Percentiles rank a stretch among this genome's conserved stretches.
Conservation (phyloP, 768 basidiomycete species). For the Pleurotus giganteus region DNA sequence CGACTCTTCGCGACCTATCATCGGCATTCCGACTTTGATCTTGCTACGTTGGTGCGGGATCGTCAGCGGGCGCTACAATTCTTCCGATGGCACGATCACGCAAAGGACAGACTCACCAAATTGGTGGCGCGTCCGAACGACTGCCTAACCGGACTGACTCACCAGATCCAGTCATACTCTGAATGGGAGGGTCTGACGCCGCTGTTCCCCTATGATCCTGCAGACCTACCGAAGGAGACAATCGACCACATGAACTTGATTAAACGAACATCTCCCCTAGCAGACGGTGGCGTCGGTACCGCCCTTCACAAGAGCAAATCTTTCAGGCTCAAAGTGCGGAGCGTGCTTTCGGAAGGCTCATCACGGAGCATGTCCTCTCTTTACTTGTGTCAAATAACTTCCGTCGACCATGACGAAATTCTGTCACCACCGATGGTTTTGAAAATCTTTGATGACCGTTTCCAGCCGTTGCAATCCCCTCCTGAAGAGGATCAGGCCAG, state of each 20-base stretch:
- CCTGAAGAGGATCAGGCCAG: constrained; percentile 10
- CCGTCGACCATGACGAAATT: constrained; percentile 17
- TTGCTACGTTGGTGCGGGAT: not conserved
- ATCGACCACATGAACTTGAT: not conserved
- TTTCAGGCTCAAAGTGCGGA: not conserved
- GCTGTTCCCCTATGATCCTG: not conserved
- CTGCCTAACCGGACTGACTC: not conserved
- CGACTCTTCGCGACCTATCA: not conserved
- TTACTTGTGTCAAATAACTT: constrained; percentile 14
- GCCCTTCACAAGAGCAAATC: not conserved
- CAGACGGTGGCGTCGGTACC: not conserved
- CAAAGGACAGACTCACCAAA: not conserved
- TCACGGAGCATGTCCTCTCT: not conserved
- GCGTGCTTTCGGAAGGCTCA: not conserved
- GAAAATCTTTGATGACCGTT: constrained; percentile 21
- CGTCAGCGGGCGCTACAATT: not conserved
- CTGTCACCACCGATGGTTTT: constrained; percentile 16
- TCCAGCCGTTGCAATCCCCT: constrained; percentile 14
- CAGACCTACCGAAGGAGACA: not conserved
- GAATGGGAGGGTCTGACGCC: no score
- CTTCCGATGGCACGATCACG: not conserved
- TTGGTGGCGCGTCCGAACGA: not conserved
- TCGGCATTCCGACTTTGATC: not conserved
- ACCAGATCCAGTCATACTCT: not conserved
- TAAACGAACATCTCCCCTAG: not conserved